A percentile compares a stretch with the other conserved stretches of the same genome.
phyloP scores from a whole-genome alignment of 2,329 filamentous ascomycete genomes.

The Fusarium zealandicum region DNA sequence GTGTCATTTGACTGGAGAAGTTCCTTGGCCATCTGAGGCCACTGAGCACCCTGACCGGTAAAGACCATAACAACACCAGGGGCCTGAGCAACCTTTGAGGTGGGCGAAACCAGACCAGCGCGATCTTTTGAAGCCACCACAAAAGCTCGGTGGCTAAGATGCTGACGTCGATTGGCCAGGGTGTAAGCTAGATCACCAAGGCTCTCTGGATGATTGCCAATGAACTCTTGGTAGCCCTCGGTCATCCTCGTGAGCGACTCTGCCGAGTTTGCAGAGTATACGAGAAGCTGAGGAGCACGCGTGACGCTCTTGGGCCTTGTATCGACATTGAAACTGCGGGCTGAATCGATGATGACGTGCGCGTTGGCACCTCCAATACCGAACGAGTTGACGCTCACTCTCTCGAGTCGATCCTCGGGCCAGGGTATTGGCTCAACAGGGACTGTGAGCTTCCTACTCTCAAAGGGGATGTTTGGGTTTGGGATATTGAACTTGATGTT shows the following conservation, averaged over 20 bases:
- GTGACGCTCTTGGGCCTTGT: conserved; percentile 13
- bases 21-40: conserved; percentile 43
- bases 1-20: conserved; percentile 44
- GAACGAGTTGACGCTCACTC: conserved; percentile 71
- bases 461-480: conserved; percentile 55
- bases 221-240: conserved; percentile 52
- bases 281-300: conserved; percentile 25
- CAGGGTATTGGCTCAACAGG: conserved; percentile 60
- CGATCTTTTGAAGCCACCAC: conserved; percentile 1
- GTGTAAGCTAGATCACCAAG: conserved; percentile 59
- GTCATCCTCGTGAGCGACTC: conserved; percentile 38
- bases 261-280: conserved; percentile 10
- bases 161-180: conserved; percentile 45
- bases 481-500: conserved; percentile 61
- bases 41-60: conserved; percentile 54
- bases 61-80: conserved; percentile 48
- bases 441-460: conserved; percentile 57
- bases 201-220: conserved; percentile 48
- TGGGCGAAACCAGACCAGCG: conserved; percentile 15
- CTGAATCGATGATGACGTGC: conserved; percentile 59
- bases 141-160: conserved; percentile 56
- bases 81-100: conserved; percentile 41
- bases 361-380: conserved; percentile 77
- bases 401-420: conserved; percentile 44
- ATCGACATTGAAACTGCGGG: neutral